Evolutionary conservation across 306 rosid genomes (phyloP), one percentile per base, ranked within the genome.

Genomic region (Biancaea sappan): DNA sequence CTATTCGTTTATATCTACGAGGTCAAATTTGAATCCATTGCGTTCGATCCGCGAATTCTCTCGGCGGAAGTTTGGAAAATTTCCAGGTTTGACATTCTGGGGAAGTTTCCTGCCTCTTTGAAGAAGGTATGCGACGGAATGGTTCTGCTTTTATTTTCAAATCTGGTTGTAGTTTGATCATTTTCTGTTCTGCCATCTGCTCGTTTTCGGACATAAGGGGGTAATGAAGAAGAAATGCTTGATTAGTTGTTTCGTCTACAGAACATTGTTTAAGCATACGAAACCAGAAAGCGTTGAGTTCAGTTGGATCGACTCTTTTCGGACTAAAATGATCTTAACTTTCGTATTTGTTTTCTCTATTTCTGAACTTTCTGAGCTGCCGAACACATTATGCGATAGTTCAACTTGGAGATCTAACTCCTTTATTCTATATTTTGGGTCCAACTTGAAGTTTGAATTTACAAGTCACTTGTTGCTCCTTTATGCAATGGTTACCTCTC

Each of bases 1-100:
- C 74, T 65, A 24, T 68, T 73, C 79, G 73, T 68, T 77, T 73
- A 47, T 63, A 56, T 72, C 79, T 76, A 4, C 54, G 35, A 66
- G 69, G 71, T 72, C 81, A 82, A 77, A 81, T 76, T 82, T 79
- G 79, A 83, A 72, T 69, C 74, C 87, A 74, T 80, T 83, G 81
- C 65, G 43, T 62, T 83, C 88, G 93, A 91, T 88, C 95, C 79
- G 80, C 54, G 26, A 60, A 51, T 44, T 82, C 76, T 86, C 67
- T 80, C 29, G 5, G 69, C 53, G 77, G 69, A 72, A 25, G 75
- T 75, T 52, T 47, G 61, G 40, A 67, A 68, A 65, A 8, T 83
- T 67, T 59, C 58, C 26, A 81, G 19, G 78, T 82, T 77, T 75
- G 58, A 43, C 76, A 11, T 77, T 82, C 79, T 40, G 43, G 76